Evolutionary conservation across 306 rosid genomes (phyloP), one percentile per base, ranked within the genome.

Genomic region (Malus orientalis): DNA sequence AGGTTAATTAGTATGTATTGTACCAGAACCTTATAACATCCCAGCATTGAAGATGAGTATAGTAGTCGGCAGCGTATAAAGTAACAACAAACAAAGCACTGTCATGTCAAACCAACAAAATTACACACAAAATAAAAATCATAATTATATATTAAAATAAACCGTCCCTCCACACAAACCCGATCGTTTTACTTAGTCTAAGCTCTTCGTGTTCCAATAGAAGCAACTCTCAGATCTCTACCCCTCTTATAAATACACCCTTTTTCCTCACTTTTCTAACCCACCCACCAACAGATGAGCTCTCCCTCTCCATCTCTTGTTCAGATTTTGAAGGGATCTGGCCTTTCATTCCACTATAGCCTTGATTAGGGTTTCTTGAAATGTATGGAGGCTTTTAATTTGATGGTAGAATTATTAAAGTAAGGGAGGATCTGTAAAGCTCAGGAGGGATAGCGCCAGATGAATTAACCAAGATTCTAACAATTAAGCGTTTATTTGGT

Each of bases 371-470:
- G 51, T 68, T 69, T 59, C 64, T 59, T 59, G 64, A n/a, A 15
- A 15, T 19, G 36, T 15, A 16, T 8, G 20, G 27, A 29, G 23
- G 44, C 23, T 63, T 30, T 63, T 7, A 38, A 38, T 38, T 16
- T n/a, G 23, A 11, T 64, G 6, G 33, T 47, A 9, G 16, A 4
- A 36, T 15, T 25, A 12, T 55, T 57, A 81, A 89, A 81, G 92
- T 89, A 87, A 6, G 69, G 84, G 27, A 76, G 81, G 85, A 82
- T 87, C 91, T 71, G 85, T 89, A 27, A 89, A 91, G 97, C 92
- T 91, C 97, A 91, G 97, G 97, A 91, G 97, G 97, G 97, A 91
- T 91, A 91, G 94, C 97, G 91, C 94, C 93, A 27, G 38, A 22
- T 36, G 22, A 38, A 25, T 1, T 13, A 45, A 23, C 11, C 32